Conservation (phyloP, 305 asterid species). For the Stenogyne calaminthoides region DNA sequence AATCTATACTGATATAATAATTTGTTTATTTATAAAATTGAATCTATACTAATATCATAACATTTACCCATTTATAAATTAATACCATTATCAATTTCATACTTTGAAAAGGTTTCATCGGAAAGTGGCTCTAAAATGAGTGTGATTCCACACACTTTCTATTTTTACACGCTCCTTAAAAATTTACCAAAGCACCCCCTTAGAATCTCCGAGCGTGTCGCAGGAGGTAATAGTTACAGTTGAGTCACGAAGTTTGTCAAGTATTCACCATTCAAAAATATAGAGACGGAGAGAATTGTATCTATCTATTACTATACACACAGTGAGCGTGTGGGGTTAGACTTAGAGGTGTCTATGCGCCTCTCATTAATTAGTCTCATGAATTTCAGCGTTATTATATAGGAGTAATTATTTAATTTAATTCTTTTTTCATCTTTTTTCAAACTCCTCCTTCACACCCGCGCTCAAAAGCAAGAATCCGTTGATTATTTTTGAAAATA, state of each 20-base stretch:
- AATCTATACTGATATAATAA: no score
- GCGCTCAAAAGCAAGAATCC: conserved; percentile 81
- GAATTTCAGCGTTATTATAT: conserved; percentile 75
- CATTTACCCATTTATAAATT: no score
- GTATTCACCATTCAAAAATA: conserved; percentile 34
- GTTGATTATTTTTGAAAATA: conserved; percentile 55
- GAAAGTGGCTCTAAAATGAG: no score
- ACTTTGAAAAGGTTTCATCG: no score
- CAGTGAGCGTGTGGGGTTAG: conserved; percentile 35
- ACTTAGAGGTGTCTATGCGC: conserved; percentile 29
- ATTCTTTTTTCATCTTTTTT: conserved; percentile 30
- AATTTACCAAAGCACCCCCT: no score
- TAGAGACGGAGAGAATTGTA: conserved; percentile 22
- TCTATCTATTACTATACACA: no score
- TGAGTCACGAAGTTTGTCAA: conserved; percentile 71
- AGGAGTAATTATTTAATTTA: neutral
- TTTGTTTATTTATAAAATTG: no score
- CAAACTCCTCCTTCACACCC: conserved; percentile 68
- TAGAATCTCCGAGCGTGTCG: neutral
- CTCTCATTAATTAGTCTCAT: conserved; percentile 67
- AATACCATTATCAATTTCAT: no score
- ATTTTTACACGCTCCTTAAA: no score
- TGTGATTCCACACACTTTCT: no score
- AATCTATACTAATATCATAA: no score
- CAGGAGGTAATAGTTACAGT: conserved; percentile 37